Evolutionary conservation across 345 rosid species (phyloP), one percentile per base, ranked within the genome.

Genomic region (Ceriops tagal): DNA sequence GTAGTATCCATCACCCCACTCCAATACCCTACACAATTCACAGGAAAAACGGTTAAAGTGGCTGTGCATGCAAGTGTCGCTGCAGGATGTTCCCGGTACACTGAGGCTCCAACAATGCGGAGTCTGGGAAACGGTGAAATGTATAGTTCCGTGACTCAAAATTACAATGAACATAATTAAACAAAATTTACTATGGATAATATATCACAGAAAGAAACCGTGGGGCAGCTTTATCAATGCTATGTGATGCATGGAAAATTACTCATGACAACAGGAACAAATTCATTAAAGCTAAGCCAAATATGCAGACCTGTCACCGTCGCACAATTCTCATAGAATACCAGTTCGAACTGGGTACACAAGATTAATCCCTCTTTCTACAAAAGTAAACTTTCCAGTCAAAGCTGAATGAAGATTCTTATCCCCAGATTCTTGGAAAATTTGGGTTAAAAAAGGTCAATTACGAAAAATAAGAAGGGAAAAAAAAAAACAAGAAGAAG

Each of bases 1-100:
- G 82, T 95, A 95, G 75, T 90, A 90, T 46, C 99, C 99, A 72
- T 88, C 89, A 30, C 85, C 88, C 99, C 99, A 96, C 66, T 87
- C 91, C 84, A 96, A 76, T 28, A 84, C 78, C 80, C 99, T 95
- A 34, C 69, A 57, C 35, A 27, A 59, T 61, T 55, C 71, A 73
- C 39, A 62, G 51, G 35, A 49, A 31, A 66, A 43, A 13, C 13
- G 16, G 59, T 24, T 24, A 30, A 24, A 56, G 59, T 24, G 59
- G 59, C 18, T 56, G 59, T 5, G 28, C 49, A 43, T 11, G 2
- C 16, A 43, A 43, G 49, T 43, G 15, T 43, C 0, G 18, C 49
- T 11, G 49, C 16, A 43, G 16, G 10, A 34, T 34, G 37, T 7
- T 34, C 10, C 10, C 37, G 37, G 37, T 34, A 34, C 37, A 34